Base-by-base conservation (phyloP, 2,329 filamentous ascomycete genomes). In the Ceratocystis cacaofunesta region DNA sequence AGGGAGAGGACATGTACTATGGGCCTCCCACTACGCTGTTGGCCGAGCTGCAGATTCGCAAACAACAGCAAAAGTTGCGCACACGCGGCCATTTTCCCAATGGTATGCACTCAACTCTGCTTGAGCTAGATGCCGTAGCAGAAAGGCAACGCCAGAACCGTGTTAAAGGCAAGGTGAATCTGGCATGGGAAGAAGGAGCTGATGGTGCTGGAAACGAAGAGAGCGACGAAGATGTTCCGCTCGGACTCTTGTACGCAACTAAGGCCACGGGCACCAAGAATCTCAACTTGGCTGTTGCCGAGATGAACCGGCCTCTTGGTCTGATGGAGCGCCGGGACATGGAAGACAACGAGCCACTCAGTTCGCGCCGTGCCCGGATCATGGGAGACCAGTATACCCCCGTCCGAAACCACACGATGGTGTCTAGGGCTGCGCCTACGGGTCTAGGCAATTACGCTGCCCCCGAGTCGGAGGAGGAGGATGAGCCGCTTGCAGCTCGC, bases 341-440 rank as follows among this genome's bases (percentile, higher is more conserved):
- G 69, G 94, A 99, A 73, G 94, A 99, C 71, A 94, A 91, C 65
- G 94, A 97, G 73, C 92, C 94, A 0, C 78, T 96, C 22, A 91
- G 88, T 70, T 81, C 81, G 48, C 86, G 92, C 2, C 85, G 89
- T 61, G 88, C 87, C 50, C 82, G 92, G 65, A 79, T 96, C 5
- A 82, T 86, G 55, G 89, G 89, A 46, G 79, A 82, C 17, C 77
- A 79, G 55, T 80, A 81, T 19, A 75, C 76, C 55, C 75, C 76
- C 0, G 73, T 76, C 5, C 72, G 36, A 36, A 44, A 65, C 15
- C 46, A 62, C 2, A 32, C 48, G 2, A 65, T 63, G 19, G 22
- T 72, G 4, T 70, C 73, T 65, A 74, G 73, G 63, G 77, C 77
- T 62, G 77, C 76, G 61, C 75, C 76, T 55, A 82, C 76, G 70